Evolutionary conservation across 345 rosid genomes (phyloP).

Genomic region (Citrus trifoliata): DNA sequence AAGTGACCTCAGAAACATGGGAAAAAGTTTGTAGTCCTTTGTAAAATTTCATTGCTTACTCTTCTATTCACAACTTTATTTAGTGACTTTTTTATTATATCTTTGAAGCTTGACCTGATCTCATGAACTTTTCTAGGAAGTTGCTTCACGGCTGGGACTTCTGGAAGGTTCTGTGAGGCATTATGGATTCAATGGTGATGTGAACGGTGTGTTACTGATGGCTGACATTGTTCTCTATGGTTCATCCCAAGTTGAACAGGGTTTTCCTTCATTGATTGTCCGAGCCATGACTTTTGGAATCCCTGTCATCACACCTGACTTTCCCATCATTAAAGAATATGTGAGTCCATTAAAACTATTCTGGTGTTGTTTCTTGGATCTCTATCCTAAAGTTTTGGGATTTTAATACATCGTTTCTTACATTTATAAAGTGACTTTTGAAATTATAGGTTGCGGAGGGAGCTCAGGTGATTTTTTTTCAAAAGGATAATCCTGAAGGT

Average conservation of each 20-base stretch:
- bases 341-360: slow-evolving; percentile 38
- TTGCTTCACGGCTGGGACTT: slow-evolving; percentile 78
- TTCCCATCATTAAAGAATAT: slow-evolving; percentile 69
- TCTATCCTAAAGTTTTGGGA: slow-evolving; percentile 1
- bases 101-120: slow-evolving; percentile 5
- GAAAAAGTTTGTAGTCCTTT: neutral
- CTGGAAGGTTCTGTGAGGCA: slow-evolving; percentile 59
- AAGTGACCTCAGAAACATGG: neutral
- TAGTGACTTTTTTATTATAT: neutral
- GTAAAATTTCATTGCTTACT: neutral
- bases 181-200: slow-evolving; percentile 75
- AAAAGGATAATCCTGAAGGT: slow-evolving; percentile 62
- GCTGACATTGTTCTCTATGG: slow-evolving; percentile 89
- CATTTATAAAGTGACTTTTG: slow-evolving; percentile 10
- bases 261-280: slow-evolving; percentile 73
- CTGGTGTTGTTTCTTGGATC: slow-evolving; percentile 10
- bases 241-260: slow-evolving; percentile 93
- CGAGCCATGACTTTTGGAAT: slow-evolving; percentile 91
- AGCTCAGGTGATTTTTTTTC: slow-evolving; percentile 60
- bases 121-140: slow-evolving; percentile 45
- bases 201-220: slow-evolving; percentile 62
- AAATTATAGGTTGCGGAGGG: slow-evolving; percentile 67
- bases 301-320: slow-evolving; percentile 73
- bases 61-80: neutral
- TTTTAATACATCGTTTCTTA: neutral